Evolutionary conservation across 208 protist species (phyloP).

Genomic region (Herpetomonas samuelpessoai): DNA sequence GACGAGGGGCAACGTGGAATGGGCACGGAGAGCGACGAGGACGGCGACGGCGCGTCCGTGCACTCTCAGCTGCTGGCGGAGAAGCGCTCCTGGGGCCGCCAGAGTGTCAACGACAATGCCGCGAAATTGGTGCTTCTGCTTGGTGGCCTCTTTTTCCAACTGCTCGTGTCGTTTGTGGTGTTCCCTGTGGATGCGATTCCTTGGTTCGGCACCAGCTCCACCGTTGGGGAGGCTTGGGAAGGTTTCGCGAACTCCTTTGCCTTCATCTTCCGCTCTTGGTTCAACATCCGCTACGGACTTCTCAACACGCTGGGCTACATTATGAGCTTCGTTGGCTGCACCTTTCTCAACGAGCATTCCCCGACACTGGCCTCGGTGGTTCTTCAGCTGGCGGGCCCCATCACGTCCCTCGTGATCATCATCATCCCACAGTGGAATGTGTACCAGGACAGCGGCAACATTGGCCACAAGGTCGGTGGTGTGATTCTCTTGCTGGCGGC

Average conservation of each 20-base stretch:
- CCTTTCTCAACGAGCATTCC: conserved; percentile 81
- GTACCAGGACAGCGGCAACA: conserved; percentile 46
- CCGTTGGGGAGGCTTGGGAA: conserved; percentile 35
- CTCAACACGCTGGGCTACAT: conserved; percentile 67
- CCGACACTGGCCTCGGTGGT: conserved; percentile 82
- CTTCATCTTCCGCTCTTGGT: conserved; percentile 68
- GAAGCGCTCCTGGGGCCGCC: conserved; percentile 56
- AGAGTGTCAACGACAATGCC: conserved; percentile 61
- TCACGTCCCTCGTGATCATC: conserved; percentile 72
- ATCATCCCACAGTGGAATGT: conserved; percentile 82
- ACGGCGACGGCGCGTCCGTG: conserved; percentile 14
- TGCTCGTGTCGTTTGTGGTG: conserved; percentile 51
- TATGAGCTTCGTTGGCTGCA: conserved; percentile 81
- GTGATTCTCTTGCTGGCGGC: conserved; percentile 61
- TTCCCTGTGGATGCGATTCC: conserved; percentile 74
- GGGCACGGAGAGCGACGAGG: conserved; percentile 15
- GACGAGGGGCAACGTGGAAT: no score
- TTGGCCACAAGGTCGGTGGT: conserved; percentile 69
- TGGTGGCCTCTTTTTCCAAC: conserved; percentile 60
- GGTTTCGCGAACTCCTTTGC: conserved; percentile 43
- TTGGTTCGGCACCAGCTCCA: conserved; percentile 65
- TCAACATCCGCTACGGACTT: conserved; percentile 60
- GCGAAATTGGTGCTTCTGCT: conserved; percentile 71
- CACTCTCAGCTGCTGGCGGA: conserved; percentile 18
- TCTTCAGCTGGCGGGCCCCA: conserved; percentile 68